Percentiles rank a stretch among this genome's conserved stretches.
These are phyloP conservation scores for Calocera viscosa DNA, from an alignment of 768 basidiomycete genomes.

Conservation along the genomic window DNA sequence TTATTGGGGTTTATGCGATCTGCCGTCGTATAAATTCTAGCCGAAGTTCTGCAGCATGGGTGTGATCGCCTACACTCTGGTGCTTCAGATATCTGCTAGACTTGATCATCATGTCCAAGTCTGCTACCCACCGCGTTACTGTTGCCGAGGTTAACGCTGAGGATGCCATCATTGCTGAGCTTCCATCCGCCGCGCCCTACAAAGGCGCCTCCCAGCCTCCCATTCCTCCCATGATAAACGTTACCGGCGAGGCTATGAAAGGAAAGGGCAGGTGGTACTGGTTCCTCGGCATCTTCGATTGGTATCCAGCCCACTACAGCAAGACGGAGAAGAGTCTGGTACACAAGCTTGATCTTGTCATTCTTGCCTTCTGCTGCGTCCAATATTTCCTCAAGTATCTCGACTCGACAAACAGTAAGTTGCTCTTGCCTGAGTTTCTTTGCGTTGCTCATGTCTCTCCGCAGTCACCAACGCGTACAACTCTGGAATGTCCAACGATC, in stretches of 20 bases:
- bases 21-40: too few relatives aligned
- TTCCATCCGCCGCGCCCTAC: background rate
- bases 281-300: constrained; percentile 1
- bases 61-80: too few relatives aligned
- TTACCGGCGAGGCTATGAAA: background rate
- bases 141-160: background rate
- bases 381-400: constrained; percentile 1
- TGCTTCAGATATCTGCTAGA: too few relatives aligned
- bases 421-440: background rate
- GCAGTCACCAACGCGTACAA: constrained; percentile 54
- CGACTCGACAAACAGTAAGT: constrained; percentile 1
- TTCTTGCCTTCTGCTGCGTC: constrained; percentile 2
- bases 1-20: too few relatives aligned
- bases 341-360: background rate
- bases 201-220: background rate
- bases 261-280: background rate
- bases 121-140: background rate
- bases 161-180: background rate
- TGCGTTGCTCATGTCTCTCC: background rate
- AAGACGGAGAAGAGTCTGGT: background rate
- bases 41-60: too few relatives aligned
- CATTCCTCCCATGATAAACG: background rate
- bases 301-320: background rate
- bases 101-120: background rate
- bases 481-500: constrained; percentile 62